phyloP scores from a whole-genome alignment of 345 rosid species.

The Pelargonium nanum region DNA sequence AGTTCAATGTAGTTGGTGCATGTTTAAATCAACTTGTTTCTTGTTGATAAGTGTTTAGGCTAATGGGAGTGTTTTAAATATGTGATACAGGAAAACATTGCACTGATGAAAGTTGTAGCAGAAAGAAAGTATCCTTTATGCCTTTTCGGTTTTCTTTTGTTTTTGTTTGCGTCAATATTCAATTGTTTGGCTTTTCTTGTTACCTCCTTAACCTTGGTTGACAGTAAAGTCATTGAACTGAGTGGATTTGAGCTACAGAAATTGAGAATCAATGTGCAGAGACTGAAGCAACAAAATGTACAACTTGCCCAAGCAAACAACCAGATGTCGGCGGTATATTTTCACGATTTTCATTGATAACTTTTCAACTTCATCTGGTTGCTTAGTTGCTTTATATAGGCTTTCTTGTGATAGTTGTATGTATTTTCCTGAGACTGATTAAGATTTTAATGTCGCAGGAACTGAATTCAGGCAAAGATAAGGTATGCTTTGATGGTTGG shows the following conservation, averaged over 20 bases:
- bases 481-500: slow-evolving; percentile 16
- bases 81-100: slow-evolving; percentile 47
- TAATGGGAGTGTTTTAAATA: slow-evolving; percentile 8
- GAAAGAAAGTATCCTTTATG: slow-evolving; percentile 64
- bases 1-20: background rate
- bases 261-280: slow-evolving; percentile 33
- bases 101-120: slow-evolving; percentile 49
- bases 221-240: slow-evolving; percentile 47
- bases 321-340: slow-evolving; percentile 39
- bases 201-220: slow-evolving; percentile 21
- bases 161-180: background rate
- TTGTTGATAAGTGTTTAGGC: slow-evolving; percentile 4
- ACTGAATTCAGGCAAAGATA: slow-evolving; percentile 45
- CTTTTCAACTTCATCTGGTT: background rate
- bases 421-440: slow-evolving; percentile 4
- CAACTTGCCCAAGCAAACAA: slow-evolving; percentile 56
- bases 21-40: background rate
- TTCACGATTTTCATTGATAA: background rate
- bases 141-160: background rate
- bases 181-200: slow-evolving; percentile 1
- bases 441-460: slow-evolving; percentile 25
- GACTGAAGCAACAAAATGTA: slow-evolving; percentile 46
- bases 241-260: slow-evolving; percentile 39
- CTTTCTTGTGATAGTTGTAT: background rate
- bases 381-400: background rate